Base-by-base conservation (phyloP, 257 asterid species). In the Solanum okadae region DNA sequence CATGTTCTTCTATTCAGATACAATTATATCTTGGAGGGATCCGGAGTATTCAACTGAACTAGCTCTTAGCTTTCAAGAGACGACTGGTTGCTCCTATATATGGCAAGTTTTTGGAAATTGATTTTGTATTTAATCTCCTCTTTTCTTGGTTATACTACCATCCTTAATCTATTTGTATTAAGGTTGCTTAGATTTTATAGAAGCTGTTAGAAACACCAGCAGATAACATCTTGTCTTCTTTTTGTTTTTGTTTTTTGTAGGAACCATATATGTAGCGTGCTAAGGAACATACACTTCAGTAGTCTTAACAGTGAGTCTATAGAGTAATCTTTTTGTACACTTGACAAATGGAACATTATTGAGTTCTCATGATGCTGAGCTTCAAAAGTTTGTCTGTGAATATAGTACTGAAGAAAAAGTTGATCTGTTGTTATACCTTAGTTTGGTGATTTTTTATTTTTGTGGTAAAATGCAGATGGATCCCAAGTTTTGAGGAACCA, bases 51-150 rank as follows among this genome's bases (percentile, higher is more conserved):
- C 98, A 83, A 95, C 98, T 70, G 99, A 97, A 88, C 91, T 97
- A 91, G 99, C 99, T 83, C 99, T 97, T 88, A 97, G 99, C 96
- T 97, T 97, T 92, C 99, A 96, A 91, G 99, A 97, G 94, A 92
- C 95, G 15, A 91, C 96, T 29, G 99, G 99, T 75, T 97, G 99
- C 96, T 89, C 98, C 85, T 94, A 93, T 90, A 95, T 96, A 93
- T 97, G 99, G 99, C 93, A 92, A 95, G 98, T 95, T 90, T 87
- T 75, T 70, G 59, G 35, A 67, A 49, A 49, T 22, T 29, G 14
- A 18, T 46, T 86, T 27, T 35, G 38, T 82, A 18, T 31, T 61
- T 44, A 38, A 49, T 73, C 25, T 71, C 86, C 65, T 56, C 12
- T 76, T 59, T 56, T 8, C 33, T 38, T 76, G 49, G 65, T 78